Base-by-base conservation (phyloP, 1,284 basidiomycete genomes). In the Ceratobasidium papillatum region DNA sequence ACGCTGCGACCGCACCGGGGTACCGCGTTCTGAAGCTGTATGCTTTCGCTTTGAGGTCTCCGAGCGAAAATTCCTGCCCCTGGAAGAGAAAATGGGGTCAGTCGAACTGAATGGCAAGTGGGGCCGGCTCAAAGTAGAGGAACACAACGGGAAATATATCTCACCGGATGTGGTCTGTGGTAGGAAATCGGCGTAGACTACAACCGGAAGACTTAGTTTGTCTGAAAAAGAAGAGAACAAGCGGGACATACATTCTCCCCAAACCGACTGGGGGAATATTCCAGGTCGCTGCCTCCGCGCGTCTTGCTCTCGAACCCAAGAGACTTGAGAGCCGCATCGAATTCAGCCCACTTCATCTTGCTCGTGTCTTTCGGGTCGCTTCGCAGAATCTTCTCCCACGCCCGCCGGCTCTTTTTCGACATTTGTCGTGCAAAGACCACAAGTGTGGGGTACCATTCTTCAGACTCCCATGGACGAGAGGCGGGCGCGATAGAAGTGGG, bases 301-400 rank as follows among this genome's bases (percentile, higher is more conserved):
- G 66, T 52, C 14, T 34, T 38, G 25, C n/a, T 38, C 52, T 69
- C 43, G 66, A 69, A 69, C 19, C 66, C 66, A 27, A 69, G 54
- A 8, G 51, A 36, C 30, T 30, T 38, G 19, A 69, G 41, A 30
- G 66, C 66, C 34, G 32, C 22, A 12, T 69, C 54, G 30, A 69
- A 69, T 32, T 56, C 66, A 36, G 34, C 8, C 66, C 66, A 69
- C 38, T 69, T 69, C 66, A 69, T 56, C 38, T 69, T 69, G 66
- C 51, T 43, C 52, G 47, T 69, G 25, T 69, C 66, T 36, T 69
- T 69, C 17, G 66, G 66, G 36, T 69, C 51, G 66, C 66, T 38
- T 25, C 66, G 30, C 43, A 69, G 22, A 19, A 69, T 69, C 66
- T 69, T 69, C 25, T 69, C 66, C 66, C 66, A 69, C 19, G 38